These are phyloP conservation scores for Dichomitus squalens DNA, from an alignment of 1,284 basidiomycete genomes.

Conservation along the genomic window DNA sequence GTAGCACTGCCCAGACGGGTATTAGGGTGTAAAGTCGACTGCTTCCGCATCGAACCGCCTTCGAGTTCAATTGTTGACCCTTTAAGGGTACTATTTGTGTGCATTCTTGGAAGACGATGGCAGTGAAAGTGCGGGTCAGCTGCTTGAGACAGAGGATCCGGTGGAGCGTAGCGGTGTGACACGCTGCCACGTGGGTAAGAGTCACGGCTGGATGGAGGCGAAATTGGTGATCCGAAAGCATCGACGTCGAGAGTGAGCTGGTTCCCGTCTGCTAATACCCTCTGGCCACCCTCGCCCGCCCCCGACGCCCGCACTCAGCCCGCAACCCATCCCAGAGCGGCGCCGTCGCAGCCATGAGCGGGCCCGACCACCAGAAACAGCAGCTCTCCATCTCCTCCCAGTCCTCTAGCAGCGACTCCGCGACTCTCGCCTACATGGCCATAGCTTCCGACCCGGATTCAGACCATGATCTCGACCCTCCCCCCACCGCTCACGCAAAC, in stretches of 20 bases:
- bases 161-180: conserved; percentile 8
- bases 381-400: conserved; percentile 27
- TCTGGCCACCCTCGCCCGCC: conserved; percentile 11
- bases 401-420: conserved; percentile 29
- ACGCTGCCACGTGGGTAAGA: conserved; percentile 4
- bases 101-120: neutral
- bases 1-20: neutral
- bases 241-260: conserved; percentile 17
- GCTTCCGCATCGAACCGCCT: neutral
- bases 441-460: conserved; percentile 25
- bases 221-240: conserved; percentile 21
- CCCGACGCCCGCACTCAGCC: conserved; percentile 13
- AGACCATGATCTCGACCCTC: conserved; percentile 23
- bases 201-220: conserved; percentile 14
- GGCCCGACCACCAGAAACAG: conserved; percentile 31
- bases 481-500: conserved; percentile 25
- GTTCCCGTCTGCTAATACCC: conserved; percentile 16
- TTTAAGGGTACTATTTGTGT: neutral
- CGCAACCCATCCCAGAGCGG: conserved; percentile 15
- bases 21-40: neutral
- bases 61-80: neutral
- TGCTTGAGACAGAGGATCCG: neutral
- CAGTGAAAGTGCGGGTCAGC: conserved; percentile 2
- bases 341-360: conserved; percentile 28
- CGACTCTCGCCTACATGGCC: conserved; percentile 36